Evolutionary conservation across 805 yeast species (phyloP).

Genomic region (Schizosaccharomyces cryophilus): DNA sequence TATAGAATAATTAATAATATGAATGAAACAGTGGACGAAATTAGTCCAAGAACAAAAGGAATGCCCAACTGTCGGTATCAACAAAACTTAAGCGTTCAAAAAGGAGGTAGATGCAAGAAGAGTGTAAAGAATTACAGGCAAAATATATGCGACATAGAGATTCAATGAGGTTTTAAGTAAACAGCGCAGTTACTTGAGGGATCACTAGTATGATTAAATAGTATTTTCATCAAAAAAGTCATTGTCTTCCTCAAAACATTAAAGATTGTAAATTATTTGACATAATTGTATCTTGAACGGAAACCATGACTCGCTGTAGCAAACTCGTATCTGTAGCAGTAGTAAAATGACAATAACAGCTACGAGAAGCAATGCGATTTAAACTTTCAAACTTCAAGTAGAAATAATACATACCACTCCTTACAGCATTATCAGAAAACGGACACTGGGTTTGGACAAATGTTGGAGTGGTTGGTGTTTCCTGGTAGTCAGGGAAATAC

Average conservation of each 20-base stretch:
- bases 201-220: too few species aligned
- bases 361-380: not conserved
- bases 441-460: conserved; percentile 48
- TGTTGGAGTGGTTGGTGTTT: conserved; percentile 39
- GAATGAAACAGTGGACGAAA: too few species aligned
- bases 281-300: conserved; percentile 73
- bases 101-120: too few species aligned
- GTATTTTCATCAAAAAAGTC: too few species aligned
- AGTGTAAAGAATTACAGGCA: too few species aligned
- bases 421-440: conserved; percentile 32
- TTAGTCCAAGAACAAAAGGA: too few species aligned
- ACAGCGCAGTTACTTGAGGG: too few species aligned
- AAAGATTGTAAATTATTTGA: conserved; percentile 38
- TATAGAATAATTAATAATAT: too few species aligned
- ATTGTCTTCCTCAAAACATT: not conserved
- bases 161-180: too few species aligned
- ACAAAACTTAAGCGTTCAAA: too few species aligned
- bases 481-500: conserved; percentile 45
- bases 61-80: too few species aligned
- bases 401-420: conserved; percentile 27
- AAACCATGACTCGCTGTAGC: conserved; percentile 71
- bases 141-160: too few species aligned
- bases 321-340: conserved; percentile 79
- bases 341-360: conserved; percentile 52
- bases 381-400: not conserved